Percentiles rank a stretch among this genome's conserved stretches.
phyloP scores from a whole-genome alignment of 148 eudicot genomes.

The Selenicereus undatus region DNA sequence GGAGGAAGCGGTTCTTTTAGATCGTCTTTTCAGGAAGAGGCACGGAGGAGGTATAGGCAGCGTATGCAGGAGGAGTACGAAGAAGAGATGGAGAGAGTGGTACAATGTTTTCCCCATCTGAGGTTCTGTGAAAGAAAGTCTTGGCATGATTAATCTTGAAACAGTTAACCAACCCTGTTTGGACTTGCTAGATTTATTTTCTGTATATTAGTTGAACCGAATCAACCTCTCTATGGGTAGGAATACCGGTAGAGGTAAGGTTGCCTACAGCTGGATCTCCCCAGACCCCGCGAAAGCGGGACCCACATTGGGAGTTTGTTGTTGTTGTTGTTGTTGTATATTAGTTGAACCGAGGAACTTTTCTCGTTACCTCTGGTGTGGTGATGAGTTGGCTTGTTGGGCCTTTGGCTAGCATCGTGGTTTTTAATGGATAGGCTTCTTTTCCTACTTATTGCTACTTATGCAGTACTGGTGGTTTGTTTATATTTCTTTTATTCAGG shows the following conservation, averaged over 20 bases:
- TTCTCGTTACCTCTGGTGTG: not conserved
- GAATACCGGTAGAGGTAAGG: no score
- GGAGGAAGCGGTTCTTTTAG: slow-evolving; percentile 59
- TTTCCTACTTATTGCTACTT: not conserved
- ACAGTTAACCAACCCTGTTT: not conserved
- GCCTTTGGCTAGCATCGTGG: not conserved
- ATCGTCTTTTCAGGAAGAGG: slow-evolving; percentile 77
- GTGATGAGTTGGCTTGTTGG: not conserved
- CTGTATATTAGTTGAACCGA: not conserved
- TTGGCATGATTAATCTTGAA: not conserved
- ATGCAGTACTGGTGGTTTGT: not conserved
- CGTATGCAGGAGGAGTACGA: slow-evolving; percentile 93
- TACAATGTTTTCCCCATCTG: slow-evolving; percentile 25
- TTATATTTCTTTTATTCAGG: slow-evolving; percentile 39
- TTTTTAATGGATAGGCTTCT: not conserved
- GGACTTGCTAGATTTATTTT: not conserved
- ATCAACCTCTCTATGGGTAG: no score
- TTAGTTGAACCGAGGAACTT: slow-evolving; percentile 1
- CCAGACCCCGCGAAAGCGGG: no score
- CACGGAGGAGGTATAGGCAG: slow-evolving; percentile 74
- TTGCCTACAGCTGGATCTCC: no score
- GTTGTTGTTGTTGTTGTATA: no score
- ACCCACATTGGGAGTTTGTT: no score
- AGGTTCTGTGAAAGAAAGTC: not conserved
- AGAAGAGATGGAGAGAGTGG: slow-evolving; percentile 99